These are phyloP conservation scores for Mesotaenium endlicherianum DNA, from an alignment of 139 green algal species.

Conservation along the genomic window DNA sequence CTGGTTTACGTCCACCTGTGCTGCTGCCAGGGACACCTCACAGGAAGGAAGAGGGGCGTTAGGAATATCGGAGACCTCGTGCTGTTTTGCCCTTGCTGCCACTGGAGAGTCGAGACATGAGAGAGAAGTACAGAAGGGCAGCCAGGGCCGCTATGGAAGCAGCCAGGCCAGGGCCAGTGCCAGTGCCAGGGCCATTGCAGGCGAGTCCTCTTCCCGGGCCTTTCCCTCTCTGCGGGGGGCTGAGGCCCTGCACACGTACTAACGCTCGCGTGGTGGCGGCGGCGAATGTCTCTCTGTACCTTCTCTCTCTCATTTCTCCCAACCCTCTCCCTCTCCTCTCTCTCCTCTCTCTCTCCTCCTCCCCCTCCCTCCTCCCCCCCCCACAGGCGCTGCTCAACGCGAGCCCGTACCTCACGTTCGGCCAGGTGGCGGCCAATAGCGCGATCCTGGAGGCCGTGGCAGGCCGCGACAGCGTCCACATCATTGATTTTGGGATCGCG, in stretches of 20 bases:
- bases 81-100: no score
- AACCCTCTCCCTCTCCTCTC: neutral
- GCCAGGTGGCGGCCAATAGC: conserved; percentile 27
- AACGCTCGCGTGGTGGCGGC: neutral
- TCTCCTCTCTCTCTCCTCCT: neutral
- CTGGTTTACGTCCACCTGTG: no score
- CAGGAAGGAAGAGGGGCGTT: no score
- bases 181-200: no score
- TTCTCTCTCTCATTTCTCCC: neutral
- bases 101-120: no score
- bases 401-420: conserved; percentile 25
- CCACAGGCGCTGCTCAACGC: conserved; percentile 16
- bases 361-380: neutral
- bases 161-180: no score
- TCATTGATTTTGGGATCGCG: conserved; percentile 35
- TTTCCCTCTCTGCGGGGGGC: neutral
- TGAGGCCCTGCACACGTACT: neutral
- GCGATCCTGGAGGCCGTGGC: conserved; percentile 21
- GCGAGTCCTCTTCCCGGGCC: neutral
- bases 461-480: conserved; percentile 1
- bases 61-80: no score
- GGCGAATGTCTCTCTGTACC: neutral
- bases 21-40: no score
- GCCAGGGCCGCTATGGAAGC: no score
- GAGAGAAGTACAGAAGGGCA: no score